Base-by-base conservation (phyloP, 2,329 filamentous ascomycete species). In the Penicillium sp. region DNA sequence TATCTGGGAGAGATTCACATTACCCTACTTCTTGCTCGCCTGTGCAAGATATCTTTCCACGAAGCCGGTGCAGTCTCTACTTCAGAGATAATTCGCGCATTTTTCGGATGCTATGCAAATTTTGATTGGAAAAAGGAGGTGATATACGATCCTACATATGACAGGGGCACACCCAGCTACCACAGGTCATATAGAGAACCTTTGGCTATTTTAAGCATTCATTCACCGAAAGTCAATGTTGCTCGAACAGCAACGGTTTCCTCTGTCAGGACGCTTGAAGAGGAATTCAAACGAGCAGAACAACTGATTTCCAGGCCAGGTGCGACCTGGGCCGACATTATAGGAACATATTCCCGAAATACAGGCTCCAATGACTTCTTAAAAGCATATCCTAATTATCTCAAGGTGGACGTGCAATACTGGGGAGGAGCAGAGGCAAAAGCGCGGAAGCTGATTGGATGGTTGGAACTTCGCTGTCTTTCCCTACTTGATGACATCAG, bases 1-100 rank as follows among this genome's bases (percentile, higher is more conserved):
- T 86, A 83, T 59, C 74, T 89, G 0, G 81, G 83, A 5, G 85
- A 85, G 3, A 82, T 87, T 20, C 85, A 88, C 61, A 81, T 89
- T 52, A 80, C 83, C 0, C 70, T 87, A 21, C 75, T 89, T 65
- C 73, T 89, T 8, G 78, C 82, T 0, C 79, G 81, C 16, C 71
- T 89, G 0, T 81, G 79, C 68, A 88, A 89, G 66, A 66, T 80
- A 21, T 66, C 84, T 4, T 70, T 74, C 26, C 68, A 70, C 3
- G 60, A 74, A 9, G 64, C 63, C 8, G 67, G 68, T 18, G 52
- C 65, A 0, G 64, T 79, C 0, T 78, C 79, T 0, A 74, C 80
- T 1, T 67, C 79, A 1, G 79, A 83, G 47, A 71, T 88, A 8
- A 66, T 88, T 1, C 64, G 69, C 0, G 81, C 81, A 0, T 89